Conservation (phyloP, 2,329 filamentous ascomycete species). For the Myriangium duriaei region DNA sequence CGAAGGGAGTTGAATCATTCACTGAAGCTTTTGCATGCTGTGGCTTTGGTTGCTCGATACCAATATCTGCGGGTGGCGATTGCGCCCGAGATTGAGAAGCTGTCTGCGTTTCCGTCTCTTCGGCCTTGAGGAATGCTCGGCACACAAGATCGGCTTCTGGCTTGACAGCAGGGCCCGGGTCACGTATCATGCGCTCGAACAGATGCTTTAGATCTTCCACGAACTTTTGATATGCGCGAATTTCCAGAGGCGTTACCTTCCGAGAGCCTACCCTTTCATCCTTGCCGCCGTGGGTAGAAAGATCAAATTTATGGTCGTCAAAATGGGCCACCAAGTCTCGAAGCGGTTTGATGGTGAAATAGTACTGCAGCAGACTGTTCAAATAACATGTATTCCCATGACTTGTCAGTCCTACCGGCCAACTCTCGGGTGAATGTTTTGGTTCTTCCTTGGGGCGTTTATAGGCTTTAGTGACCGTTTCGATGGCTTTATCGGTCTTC, state of each 20-base stretch:
- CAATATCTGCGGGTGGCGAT: conserved; percentile 6
- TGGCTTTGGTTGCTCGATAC: conserved; percentile 6
- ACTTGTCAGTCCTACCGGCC: conserved; percentile 79
- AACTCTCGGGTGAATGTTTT: conserved; percentile 21
- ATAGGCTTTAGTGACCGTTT: conserved; percentile 19
- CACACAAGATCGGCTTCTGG: conserved; percentile 25
- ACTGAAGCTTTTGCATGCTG: background rate
- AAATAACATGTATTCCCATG: conserved; percentile 98
- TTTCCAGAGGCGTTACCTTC: conserved; percentile 35
- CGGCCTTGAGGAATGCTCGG: conserved; percentile 20
- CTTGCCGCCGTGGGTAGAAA: conserved; percentile 50
- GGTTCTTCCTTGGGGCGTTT: conserved; percentile 5
- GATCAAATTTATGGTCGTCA: conserved; percentile 55
- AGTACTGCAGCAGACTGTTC: conserved; percentile 90
- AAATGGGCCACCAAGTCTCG: conserved; percentile 70
- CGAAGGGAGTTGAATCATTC: background rate
- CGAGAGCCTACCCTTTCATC: conserved; percentile 65
- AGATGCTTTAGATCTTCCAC: conserved; percentile 22
- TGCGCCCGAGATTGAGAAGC: conserved; percentile 3
- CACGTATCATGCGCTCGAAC: conserved; percentile 26
- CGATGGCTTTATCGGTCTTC: conserved; percentile 23
- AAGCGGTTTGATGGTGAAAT: conserved; percentile 76
- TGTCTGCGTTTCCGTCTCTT: conserved; percentile 8
- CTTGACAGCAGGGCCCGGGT: conserved; percentile 17
- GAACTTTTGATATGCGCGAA: conserved; percentile 24